A percentile compares a stretch with the other conserved stretches of the same genome.
These are phyloP conservation scores for Sporisorium exsertum DNA, from an alignment of 1,284 basidiomycete genomes.

Conservation along the genomic window DNA sequence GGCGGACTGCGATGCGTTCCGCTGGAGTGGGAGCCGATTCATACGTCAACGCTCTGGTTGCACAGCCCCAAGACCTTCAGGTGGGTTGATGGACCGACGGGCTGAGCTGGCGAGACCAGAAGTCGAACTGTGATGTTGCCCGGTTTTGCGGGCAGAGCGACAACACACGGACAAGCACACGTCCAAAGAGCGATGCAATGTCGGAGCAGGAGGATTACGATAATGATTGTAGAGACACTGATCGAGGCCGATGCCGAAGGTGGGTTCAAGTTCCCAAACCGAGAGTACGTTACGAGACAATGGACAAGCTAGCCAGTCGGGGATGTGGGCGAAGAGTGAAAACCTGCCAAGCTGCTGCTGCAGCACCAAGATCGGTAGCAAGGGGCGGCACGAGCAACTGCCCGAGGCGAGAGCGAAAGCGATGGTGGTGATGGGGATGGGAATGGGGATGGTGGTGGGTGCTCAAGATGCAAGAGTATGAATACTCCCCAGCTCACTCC, in stretches of 20 bases:
- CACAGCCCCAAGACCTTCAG: background rate
- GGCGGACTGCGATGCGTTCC: background rate
- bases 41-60: background rate
- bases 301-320: background rate
- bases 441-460: background rate
- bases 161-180: background rate
- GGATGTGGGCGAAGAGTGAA: background rate
- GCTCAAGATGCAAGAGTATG: background rate
- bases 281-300: background rate
- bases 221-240: background rate
- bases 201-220: background rate
- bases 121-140: background rate
- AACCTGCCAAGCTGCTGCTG: background rate
- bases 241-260: background rate
- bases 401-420: background rate
- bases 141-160: background rate
- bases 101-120: background rate
- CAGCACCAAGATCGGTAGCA: background rate
- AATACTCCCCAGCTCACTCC: background rate
- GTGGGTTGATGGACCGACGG: background rate
- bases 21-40: background rate
- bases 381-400: slow-evolving; percentile 1
- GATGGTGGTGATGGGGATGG: background rate
- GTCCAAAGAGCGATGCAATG: background rate
- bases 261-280: background rate